A percentile compares a stretch with the other conserved stretches of the same genome.
These are phyloP conservation scores for Quercus rubra DNA, from an alignment of 306 rosid genomes.

Conservation along the genomic window DNA sequence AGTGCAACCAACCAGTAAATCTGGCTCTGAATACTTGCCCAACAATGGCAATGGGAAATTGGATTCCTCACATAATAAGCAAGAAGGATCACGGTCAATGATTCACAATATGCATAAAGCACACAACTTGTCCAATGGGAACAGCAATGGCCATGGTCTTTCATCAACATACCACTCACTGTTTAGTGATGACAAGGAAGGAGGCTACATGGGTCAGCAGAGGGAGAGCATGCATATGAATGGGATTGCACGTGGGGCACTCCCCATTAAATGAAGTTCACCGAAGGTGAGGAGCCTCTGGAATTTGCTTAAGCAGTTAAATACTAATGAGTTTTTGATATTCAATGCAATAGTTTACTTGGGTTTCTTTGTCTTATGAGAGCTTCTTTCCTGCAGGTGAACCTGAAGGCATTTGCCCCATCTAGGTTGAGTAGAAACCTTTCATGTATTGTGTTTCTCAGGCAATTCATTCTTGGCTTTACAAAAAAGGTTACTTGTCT, in stretches of 20 bases:
- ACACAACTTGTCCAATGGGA: constrained; percentile 27
- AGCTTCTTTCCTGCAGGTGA: constrained; percentile 40
- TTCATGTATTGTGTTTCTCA: constrained; percentile 35
- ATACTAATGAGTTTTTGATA: constrained; percentile 6
- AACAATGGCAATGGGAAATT: constrained; percentile 29
- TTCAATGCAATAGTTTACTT: not conserved
- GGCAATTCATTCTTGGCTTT: constrained; percentile 99
- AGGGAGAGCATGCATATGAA: constrained; percentile 44
- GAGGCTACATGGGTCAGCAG: constrained; percentile 38
- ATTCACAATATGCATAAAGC: constrained; percentile 25
- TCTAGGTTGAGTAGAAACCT: constrained; percentile 28
- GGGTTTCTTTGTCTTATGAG: constrained; percentile 15
- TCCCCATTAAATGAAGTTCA: constrained; percentile 38
- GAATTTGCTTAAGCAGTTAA: constrained; percentile 13
- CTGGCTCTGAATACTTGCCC: constrained; percentile 13
- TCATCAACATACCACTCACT: constrained; percentile 36
- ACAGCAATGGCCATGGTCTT: constrained; percentile 28
- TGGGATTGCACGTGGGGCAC: constrained; percentile 43
- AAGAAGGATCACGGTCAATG: constrained; percentile 24
- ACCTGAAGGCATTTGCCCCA: constrained; percentile 28
- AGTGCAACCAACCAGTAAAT: constrained; percentile 16
- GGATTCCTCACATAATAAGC: constrained; percentile 30
- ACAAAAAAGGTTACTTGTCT: constrained; percentile 23
- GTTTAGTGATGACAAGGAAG: constrained; percentile 32
- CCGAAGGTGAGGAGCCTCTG: constrained; percentile 24